Conservation (phyloP, 2,329 filamentous ascomycete species). For the Parastagonospora nodorum region DNA sequence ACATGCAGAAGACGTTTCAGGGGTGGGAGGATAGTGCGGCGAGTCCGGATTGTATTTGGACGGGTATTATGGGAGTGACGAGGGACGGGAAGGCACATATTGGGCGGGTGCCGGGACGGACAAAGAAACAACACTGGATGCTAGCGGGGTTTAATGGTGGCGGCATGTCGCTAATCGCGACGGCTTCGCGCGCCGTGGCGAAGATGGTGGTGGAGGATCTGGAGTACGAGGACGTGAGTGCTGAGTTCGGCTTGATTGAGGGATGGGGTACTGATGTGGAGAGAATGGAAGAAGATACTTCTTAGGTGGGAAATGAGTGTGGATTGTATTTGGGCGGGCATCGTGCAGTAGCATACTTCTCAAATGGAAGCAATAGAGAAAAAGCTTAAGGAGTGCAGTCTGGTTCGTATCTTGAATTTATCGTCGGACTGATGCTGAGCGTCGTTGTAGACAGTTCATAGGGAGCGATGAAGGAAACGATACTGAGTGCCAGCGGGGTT, state of each 20-base stretch:
- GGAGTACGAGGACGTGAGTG: constrained; percentile 39
- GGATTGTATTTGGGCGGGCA: too few species aligned
- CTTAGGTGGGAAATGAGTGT: too few species aligned
- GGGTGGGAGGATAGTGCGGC: constrained; percentile 56
- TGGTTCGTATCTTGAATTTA: too few species aligned
- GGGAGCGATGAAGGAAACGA: too few species aligned
- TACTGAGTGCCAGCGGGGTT: too few species aligned
- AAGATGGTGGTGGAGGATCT: constrained; percentile 45
- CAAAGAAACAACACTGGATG: constrained; percentile 48
- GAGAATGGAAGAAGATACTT: constrained; percentile 20
- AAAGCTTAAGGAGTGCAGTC: too few species aligned
- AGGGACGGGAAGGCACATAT: constrained; percentile 52
- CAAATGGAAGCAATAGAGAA: too few species aligned
- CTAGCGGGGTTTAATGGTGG: constrained; percentile 58
- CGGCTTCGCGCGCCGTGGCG: constrained; percentile 49
- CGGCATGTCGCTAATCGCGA: constrained; percentile 56
- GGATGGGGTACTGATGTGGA: constrained; percentile 43
- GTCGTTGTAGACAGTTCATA: too few species aligned
- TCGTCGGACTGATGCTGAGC: too few species aligned
- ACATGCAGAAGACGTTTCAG: constrained; percentile 55
- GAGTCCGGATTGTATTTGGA: constrained; percentile 49
- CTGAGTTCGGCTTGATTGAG: constrained; percentile 40
- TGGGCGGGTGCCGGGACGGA: constrained; percentile 47
- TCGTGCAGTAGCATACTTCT: too few species aligned
- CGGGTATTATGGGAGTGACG: constrained; percentile 48